Evolutionary conservation across 345 rosid genomes (phyloP).

Genomic region (Jatropha curcas): DNA sequence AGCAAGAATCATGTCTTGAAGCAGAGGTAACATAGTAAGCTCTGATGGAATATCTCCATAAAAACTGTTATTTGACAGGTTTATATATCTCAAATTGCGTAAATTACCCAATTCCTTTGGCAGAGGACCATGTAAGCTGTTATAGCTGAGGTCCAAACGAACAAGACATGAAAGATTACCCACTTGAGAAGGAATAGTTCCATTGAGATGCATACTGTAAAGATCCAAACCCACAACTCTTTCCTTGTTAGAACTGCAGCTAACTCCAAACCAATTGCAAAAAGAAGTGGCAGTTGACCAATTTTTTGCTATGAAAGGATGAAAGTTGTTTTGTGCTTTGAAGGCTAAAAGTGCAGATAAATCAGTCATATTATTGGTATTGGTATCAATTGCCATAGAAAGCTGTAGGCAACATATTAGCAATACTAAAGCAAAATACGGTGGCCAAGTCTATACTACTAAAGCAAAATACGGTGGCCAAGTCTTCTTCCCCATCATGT

Average conservation of each 20-base stretch:
- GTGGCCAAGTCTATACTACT: no score
- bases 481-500: no score
- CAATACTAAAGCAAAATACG: not conserved
- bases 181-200: slow-evolving; percentile 22
- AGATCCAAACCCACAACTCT: slow-evolving; percentile 25
- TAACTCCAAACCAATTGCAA: slow-evolving; percentile 20
- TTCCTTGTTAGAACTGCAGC: slow-evolving; percentile 9
- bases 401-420: not conserved
- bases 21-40: slow-evolving; percentile 3
- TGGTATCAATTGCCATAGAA: not conserved
- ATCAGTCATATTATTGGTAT: slow-evolving; percentile 11
- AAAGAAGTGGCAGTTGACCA: slow-evolving; percentile 11
- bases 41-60: slow-evolving; percentile 14
- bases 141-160: slow-evolving; percentile 3
- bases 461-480: no score
- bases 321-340: slow-evolving; percentile 6
- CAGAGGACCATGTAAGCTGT: slow-evolving; percentile 16
- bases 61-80: not conserved
- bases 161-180: slow-evolving; percentile 26
- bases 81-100: slow-evolving; percentile 3
- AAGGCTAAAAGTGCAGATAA: slow-evolving; percentile 15
- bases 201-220: slow-evolving; percentile 12
- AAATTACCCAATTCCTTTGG: slow-evolving; percentile 21
- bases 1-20: not conserved
- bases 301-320: slow-evolving; percentile 8